Conservation (phyloP, 768 basidiomycete species). For the Candolleomyces aberdarensis region DNA sequence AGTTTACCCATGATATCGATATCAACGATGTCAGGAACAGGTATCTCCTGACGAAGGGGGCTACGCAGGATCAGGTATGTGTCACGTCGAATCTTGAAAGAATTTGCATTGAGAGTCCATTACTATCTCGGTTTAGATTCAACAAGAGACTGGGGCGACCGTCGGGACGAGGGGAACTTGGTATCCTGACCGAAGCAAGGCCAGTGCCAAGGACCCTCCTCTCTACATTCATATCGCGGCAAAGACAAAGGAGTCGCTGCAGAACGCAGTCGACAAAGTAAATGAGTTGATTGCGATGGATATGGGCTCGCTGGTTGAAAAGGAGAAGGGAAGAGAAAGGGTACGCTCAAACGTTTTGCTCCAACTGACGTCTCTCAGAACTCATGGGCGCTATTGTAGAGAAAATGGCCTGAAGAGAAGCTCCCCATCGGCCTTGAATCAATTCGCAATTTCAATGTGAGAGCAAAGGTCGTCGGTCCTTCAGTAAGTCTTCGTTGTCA, state of each 20-base stretch:
- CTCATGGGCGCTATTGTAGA: constrained; percentile 33
- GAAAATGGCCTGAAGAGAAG: constrained; percentile 99
- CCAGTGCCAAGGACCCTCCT: constrained; percentile 90
- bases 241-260: constrained; percentile 57
- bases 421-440: constrained; percentile 85
- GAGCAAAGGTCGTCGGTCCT: constrained; percentile 97
- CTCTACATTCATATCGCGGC: constrained; percentile 93
- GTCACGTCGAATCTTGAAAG: neutral
- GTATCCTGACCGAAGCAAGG: constrained; percentile 92
- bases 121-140: constrained; percentile 51
- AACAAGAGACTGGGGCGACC: constrained; percentile 89
- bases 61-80: constrained; percentile 86
- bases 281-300: constrained; percentile 73
- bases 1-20: constrained; percentile 89
- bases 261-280: constrained; percentile 66
- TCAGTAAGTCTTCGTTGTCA: constrained; percentile 49
- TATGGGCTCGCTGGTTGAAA: constrained; percentile 79
- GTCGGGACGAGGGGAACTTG: constrained; percentile 92
- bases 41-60: constrained; percentile 90
- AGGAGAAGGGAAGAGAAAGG: constrained; percentile 65
- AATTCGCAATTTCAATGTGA: constrained; percentile 94
- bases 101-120: neutral
- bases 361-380: too few species aligned
- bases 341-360: constrained; percentile 29
- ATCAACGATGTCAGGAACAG: constrained; percentile 96